Evolutionary conservation across 1,139 yeast genomes (phyloP).

Genomic region (Blastobotrys persicus): DNA sequence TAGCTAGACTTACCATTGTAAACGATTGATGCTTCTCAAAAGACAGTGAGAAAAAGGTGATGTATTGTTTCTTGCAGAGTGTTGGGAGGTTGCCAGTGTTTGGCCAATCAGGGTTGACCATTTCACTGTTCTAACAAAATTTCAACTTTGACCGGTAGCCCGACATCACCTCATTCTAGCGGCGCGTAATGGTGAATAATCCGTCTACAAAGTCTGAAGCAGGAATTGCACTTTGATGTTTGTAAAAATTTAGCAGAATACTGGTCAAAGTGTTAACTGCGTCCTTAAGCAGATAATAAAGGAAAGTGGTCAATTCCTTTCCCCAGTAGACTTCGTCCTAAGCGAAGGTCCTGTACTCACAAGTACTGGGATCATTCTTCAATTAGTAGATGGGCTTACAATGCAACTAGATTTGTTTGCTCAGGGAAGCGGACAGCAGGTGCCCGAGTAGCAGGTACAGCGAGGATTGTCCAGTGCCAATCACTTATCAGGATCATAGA

Average conservation of each 20-base stretch:
- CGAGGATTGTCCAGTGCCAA: not conserved
- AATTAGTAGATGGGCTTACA: too few species aligned
- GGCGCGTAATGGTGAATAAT: too few species aligned
- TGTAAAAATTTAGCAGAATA: too few species aligned
- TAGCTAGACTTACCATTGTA: slow-evolving; percentile 9
- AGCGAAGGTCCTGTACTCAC: too few species aligned
- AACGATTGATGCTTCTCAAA: not conserved
- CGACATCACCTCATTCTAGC: not conserved
- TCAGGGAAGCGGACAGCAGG: too few species aligned
- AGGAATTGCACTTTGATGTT: too few species aligned
- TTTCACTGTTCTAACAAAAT: not conserved
- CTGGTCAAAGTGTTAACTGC: too few species aligned
- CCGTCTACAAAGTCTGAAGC: too few species aligned
- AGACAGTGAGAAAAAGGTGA: slow-evolving; percentile 1
- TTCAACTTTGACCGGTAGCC: not conserved
- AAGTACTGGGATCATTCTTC: too few species aligned
- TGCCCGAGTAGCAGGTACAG: not conserved
- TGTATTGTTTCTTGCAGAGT: slow-evolving; percentile 1
- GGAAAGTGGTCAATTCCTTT: not conserved
- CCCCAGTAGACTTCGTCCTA: not conserved
- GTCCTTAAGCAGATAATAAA: too few species aligned
- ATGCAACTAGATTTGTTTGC: too few species aligned
- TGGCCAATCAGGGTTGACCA: not conserved
- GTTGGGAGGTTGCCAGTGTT: not conserved
- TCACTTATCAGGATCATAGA: not conserved